Evolutionary conservation across 306 rosid species (phyloP).

Genomic region (Astragalus membranaceus): DNA sequence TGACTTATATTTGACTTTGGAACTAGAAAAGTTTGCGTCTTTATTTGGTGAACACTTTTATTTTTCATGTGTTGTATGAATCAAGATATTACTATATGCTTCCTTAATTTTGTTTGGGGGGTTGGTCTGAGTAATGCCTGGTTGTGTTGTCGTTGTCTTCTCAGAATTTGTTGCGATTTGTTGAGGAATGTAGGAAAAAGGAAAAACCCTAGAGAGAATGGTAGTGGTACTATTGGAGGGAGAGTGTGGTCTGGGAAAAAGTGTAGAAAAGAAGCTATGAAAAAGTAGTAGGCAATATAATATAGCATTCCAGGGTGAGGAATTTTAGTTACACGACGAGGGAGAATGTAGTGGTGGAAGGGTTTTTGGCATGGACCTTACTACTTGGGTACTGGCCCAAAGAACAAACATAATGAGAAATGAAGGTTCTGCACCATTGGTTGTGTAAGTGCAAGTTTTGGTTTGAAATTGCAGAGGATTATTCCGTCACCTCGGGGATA

Average conservation of each 20-base stretch:
- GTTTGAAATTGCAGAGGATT: background rate
- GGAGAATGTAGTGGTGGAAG: background rate
- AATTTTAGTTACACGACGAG: conserved; percentile 21
- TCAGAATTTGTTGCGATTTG: background rate
- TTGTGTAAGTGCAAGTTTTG: background rate
- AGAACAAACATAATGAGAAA: background rate
- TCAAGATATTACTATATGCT: background rate
- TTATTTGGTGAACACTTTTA: background rate
- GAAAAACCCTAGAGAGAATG: conserved; percentile 2
- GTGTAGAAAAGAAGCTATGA: conserved; percentile 15
- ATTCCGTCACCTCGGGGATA: background rate
- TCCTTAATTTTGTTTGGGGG: background rate
- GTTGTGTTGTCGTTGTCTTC: conserved; percentile 25
- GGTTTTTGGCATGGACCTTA: background rate
- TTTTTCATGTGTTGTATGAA: conserved; percentile 5
- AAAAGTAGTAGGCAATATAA: background rate
- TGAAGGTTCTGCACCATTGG: background rate
- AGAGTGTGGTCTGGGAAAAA: conserved; percentile 4
- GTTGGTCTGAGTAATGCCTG: conserved; percentile 19
- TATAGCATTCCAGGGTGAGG: conserved; percentile 23
- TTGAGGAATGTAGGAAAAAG: background rate
- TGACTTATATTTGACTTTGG: conserved; percentile 41
- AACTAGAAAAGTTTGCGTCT: conserved; percentile 23
- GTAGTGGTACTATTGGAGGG: background rate
- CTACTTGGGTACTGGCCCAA: background rate